Conservation (phyloP, 1,139 yeast genomes). For the Suhomyces bolitotheri region DNA sequence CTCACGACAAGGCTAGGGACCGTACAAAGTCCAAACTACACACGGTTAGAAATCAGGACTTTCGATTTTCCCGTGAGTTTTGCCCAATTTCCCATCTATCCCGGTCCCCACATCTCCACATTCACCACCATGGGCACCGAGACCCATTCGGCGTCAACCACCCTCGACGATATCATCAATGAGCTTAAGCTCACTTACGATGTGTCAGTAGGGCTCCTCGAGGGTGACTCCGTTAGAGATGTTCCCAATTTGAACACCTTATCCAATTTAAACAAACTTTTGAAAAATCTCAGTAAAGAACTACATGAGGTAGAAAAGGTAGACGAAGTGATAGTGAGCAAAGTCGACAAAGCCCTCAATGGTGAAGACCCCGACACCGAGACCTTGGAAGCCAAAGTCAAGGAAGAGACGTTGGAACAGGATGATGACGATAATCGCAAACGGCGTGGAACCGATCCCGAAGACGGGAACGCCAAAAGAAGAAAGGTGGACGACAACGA, state of each 20-base stretch:
- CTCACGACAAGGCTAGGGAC: no score
- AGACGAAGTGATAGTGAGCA: slow-evolving; percentile 43
- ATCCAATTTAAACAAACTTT: slow-evolving; percentile 45
- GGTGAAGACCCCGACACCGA: slow-evolving; percentile 15
- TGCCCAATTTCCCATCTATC: no score
- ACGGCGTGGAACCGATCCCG: slow-evolving; percentile 5
- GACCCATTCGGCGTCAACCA: slow-evolving; percentile 33
- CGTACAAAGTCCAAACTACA: no score
- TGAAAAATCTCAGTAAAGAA: slow-evolving; percentile 51
- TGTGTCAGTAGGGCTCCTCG: slow-evolving; percentile 57
- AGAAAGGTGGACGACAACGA: slow-evolving; percentile 5
- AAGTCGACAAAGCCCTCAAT: slow-evolving; percentile 20
- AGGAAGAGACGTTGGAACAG: slow-evolving; percentile 14
- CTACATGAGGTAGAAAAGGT: slow-evolving; percentile 46
- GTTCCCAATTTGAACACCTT: slow-evolving; percentile 50
- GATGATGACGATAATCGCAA: slow-evolving; percentile 10
- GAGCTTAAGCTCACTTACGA: slow-evolving; percentile 59
- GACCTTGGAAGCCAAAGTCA: slow-evolving; percentile 14
- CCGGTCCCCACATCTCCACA: no score
- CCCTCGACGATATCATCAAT: slow-evolving; percentile 53
- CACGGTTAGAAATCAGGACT: no score
- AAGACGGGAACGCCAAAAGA: slow-evolving; percentile 5
- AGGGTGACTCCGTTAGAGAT: slow-evolving; percentile 54
- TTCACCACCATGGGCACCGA: slow-evolving; percentile 9
- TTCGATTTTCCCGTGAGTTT: no score